A percentile compares a stretch with the other conserved stretches of the same genome.
phyloP scores from a whole-genome alignment of 495 filamentous ascomycete species.

The Xylaria palmicola region DNA sequence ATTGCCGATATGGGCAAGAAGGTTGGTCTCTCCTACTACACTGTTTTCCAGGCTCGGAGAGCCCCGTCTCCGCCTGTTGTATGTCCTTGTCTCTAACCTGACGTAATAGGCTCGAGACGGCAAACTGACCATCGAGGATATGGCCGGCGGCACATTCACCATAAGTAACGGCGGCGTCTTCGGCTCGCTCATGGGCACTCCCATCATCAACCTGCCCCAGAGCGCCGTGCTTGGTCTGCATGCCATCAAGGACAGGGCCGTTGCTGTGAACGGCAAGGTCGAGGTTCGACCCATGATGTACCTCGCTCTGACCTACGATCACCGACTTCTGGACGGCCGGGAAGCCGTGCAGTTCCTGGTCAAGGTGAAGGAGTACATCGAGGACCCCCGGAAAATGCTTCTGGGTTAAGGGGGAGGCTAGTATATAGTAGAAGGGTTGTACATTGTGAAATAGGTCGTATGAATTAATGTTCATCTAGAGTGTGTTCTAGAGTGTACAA shows the following conservation, averaged over 20 bases:
- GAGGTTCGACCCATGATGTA: conserved; percentile 99
- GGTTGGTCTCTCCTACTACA: conserved; percentile 42
- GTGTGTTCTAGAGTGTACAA: conserved; percentile 18
- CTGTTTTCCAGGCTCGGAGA: too few relatives aligned
- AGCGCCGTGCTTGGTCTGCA: conserved; percentile 96
- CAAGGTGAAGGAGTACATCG: conserved; percentile 98
- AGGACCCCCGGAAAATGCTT: conserved; percentile 93
- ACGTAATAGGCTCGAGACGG: conserved; percentile 74
- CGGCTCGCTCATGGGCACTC: conserved; percentile 85
- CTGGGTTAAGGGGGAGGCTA: conserved; percentile 38
- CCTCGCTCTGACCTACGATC: conserved; percentile 94
- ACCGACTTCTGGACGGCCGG: conserved; percentile 89
- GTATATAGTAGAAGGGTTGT: background rate
- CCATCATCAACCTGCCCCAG: conserved; percentile 98
- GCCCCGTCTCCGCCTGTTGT: too few relatives aligned
- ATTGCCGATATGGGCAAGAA: conserved; percentile 97
- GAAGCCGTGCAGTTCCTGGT: conserved; percentile 97
- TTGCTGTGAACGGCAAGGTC: conserved; percentile 86
- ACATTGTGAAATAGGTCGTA: conserved; percentile 3
- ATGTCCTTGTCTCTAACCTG: conserved; percentile 20
- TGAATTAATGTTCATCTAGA: conserved; percentile 11
- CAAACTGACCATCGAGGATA: conserved; percentile 98
- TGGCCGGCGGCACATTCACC: conserved; percentile 98
- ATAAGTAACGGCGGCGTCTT: conserved; percentile 88
- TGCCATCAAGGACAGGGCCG: conserved; percentile 92